Conservation (phyloP, 768 basidiomycete species). For the Auricularia cornea region DNA sequence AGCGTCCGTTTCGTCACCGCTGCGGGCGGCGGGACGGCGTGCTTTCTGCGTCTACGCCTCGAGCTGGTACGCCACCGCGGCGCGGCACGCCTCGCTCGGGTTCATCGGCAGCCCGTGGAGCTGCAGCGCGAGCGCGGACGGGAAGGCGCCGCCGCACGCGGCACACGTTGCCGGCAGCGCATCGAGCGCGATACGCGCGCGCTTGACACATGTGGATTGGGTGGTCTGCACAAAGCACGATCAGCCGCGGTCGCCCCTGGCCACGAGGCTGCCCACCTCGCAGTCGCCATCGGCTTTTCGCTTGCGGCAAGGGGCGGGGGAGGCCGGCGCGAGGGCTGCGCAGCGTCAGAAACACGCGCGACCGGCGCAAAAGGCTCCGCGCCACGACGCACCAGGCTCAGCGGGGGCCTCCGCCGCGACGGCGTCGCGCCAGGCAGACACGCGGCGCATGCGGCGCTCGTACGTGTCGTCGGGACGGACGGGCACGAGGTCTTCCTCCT, state of each 20-base stretch:
- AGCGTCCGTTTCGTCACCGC: too few species aligned
- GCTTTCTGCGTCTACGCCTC: constrained; percentile 25
- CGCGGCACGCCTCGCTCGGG: constrained; percentile 51
- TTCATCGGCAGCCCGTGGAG: background rate
- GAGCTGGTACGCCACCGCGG: constrained; percentile 67
- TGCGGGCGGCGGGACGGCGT: too few species aligned
- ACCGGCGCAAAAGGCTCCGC: constrained; percentile 24
- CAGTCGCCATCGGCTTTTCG: constrained; percentile 37
- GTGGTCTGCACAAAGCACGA: background rate
- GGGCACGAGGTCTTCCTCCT: constrained; percentile 21
- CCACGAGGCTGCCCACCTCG: background rate
- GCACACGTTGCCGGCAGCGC: background rate
- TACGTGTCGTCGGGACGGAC: constrained; percentile 2
- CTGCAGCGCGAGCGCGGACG: constrained; percentile 63
- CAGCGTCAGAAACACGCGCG: constrained; percentile 12
- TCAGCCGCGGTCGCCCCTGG: background rate
- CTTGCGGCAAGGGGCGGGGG: constrained; percentile 32
- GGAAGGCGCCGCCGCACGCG: constrained; percentile 54
- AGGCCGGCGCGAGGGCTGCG: constrained; percentile 9
- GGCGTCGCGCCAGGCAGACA: constrained; percentile 63
- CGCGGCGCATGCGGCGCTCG: constrained; percentile 50
- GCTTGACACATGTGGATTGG: background rate
- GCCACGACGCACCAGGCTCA: background rate
- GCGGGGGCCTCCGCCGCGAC: constrained; percentile 23
- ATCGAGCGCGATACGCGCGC: background rate